Base-by-base conservation (phyloP, 768 basidiomycete genomes). In the Xanthoconium stramineum region DNA sequence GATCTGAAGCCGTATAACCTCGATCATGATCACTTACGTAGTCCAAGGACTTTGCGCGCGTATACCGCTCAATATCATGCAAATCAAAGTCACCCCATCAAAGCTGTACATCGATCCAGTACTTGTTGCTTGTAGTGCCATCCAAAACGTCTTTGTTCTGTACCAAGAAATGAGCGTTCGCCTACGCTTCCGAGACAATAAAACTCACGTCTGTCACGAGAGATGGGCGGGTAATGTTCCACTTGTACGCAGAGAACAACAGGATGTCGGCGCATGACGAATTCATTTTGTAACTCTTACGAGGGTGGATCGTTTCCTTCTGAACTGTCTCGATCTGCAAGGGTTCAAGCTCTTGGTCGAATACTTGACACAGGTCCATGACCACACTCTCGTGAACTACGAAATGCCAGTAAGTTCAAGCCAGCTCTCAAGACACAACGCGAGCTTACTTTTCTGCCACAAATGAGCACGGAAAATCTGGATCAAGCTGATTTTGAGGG, bases 271-370 rank as follows among this genome's bases (percentile, higher is more conserved):
- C 96, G 61, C 96, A 98, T n/a, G 94, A 96, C 9, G 94, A 97
- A 76, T 99, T 99, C 97, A 99, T 98, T 84, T 99, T 99, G 84
- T 99, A 99, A 80, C 94, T 97, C 81, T 98, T 98, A 75, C 96
- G 91, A 65, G 96, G 96, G 72, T 97, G 97, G 58, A 99, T 99
- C 0, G 97, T 98, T 74, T 99, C 97, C 74, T 99, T 99, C 73
- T 98, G 97, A 0, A 99, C 97, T 0, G 95, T 98, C 79, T 98
- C 97, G 64, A 99, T 99, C 64, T 98, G 94, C 15, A 99, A 76
- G 5, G 97, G 95, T 70, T 99, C 97, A 35, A 99, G 80, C 68
- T 99, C 97, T 74, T 98, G 95, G 75, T 99, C 97, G 66, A 99
- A 97, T 20, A 98, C 96, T 82, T 98, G 96, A 76, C 95, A 97